Conservation (phyloP, 2,329 filamentous ascomycete genomes). For the Bipolaris gigantea region DNA sequence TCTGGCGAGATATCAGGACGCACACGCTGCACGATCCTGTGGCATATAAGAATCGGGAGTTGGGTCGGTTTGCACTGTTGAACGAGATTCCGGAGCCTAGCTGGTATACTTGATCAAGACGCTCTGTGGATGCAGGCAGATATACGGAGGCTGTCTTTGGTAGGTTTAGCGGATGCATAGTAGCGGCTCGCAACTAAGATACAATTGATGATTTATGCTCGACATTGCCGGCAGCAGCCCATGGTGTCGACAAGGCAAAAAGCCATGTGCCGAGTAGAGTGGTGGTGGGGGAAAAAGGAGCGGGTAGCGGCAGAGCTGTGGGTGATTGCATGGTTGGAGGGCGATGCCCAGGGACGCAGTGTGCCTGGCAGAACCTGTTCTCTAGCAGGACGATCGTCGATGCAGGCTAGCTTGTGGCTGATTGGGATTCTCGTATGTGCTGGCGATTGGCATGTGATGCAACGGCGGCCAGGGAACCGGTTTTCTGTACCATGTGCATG, state of each 20-base stretch:
- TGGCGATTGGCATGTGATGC: conserved; percentile 6
- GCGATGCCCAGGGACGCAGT: conserved; percentile 4
- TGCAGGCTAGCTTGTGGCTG: background rate
- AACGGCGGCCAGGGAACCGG: background rate
- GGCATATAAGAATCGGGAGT: conserved; percentile 66
- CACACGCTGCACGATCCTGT: conserved; percentile 69
- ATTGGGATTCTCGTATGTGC: background rate
- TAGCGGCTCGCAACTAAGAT: too few species aligned
- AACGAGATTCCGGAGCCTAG: conserved; percentile 60
- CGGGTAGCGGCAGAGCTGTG: conserved; percentile 3
- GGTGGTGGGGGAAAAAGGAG: background rate
- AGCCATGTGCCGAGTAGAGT: conserved; percentile 3
- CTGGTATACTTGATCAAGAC: conserved; percentile 59
- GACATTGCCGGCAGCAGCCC: background rate
- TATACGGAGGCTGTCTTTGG: too few species aligned
- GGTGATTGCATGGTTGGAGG: conserved; percentile 7
- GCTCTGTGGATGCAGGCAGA: background rate
- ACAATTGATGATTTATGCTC: background rate
- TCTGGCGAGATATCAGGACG: conserved; percentile 68
- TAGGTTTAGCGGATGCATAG: too few species aligned
- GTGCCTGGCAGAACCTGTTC: conserved; percentile 13
- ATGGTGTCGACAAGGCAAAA: background rate
- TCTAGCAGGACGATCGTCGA: conserved; percentile 7
- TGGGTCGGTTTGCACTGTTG: conserved; percentile 61
- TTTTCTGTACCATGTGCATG: background rate